Conservation (phyloP, 1,284 basidiomycete genomes). For the Ustanciosporium gigantosporum region DNA sequence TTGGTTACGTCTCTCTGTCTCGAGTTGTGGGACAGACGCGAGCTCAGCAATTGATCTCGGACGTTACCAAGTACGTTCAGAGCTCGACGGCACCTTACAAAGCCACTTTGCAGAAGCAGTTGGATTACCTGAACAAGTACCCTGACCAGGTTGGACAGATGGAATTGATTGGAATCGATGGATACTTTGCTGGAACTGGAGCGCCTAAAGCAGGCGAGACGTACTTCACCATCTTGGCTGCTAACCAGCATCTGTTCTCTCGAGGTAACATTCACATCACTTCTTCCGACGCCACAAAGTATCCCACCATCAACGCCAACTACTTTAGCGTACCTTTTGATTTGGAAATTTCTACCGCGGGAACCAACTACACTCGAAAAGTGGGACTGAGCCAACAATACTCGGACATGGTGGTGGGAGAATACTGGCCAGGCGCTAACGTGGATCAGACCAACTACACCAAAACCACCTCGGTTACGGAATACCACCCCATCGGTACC, state of each 20-base stretch:
- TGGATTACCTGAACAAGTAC: constrained; percentile 47
- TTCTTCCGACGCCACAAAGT: constrained; percentile 66
- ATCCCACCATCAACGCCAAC: constrained; percentile 69
- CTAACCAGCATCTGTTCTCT: constrained; percentile 70
- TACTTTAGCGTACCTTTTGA: constrained; percentile 63
- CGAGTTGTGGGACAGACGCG: constrained; percentile 38
- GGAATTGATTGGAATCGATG: constrained; percentile 56
- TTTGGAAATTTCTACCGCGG: constrained; percentile 42
- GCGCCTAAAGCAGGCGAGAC: constrained; percentile 40
- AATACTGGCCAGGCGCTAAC: constrained; percentile 44
- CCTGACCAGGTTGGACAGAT: constrained; percentile 47
- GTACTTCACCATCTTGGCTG: constrained; percentile 55
- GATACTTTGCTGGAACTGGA: constrained; percentile 52
- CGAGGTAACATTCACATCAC: constrained; percentile 65
- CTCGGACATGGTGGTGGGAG: constrained; percentile 33
- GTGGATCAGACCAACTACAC: constrained; percentile 58
- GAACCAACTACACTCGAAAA: constrained; percentile 49
- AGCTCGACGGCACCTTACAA: constrained; percentile 37
- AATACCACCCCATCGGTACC: constrained; percentile 66
- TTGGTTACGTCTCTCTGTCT: constrained; percentile 52
- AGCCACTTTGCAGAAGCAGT: constrained; percentile 44
- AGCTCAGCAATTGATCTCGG: constrained; percentile 28
- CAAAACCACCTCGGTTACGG: constrained; percentile 49
- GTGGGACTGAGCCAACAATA: constrained; percentile 38
- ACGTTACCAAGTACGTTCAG: constrained; percentile 41